These are phyloP conservation scores for Aspergillus sp. DNA, from an alignment of 2,329 filamentous ascomycete genomes.

Conservation along the genomic window DNA sequence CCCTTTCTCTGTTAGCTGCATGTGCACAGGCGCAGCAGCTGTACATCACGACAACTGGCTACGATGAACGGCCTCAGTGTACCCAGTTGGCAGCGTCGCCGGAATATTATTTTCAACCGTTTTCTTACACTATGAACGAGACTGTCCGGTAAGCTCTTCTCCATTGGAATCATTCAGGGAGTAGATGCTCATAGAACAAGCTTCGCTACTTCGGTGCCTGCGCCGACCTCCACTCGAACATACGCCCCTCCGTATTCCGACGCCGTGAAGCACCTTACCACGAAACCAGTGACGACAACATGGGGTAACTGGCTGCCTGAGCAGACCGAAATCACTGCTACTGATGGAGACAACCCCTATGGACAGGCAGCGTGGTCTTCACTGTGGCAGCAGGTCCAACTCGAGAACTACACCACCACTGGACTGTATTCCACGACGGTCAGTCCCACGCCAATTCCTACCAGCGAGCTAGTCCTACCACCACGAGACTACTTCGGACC, in stretches of 20 bases:
- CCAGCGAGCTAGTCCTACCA: conserved; percentile 54
- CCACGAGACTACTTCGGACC: conserved; percentile 52
- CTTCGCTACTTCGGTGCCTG: conserved; percentile 30
- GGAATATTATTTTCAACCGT: background rate
- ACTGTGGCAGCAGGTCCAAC: conserved; percentile 28
- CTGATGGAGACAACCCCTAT: conserved; percentile 28
- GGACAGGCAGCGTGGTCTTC: conserved; percentile 37
- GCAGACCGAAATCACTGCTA: conserved; percentile 24
- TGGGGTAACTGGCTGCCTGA: conserved; percentile 36
- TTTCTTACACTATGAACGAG: conserved; percentile 3
- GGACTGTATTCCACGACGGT: conserved; percentile 52
- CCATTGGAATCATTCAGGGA: too few species aligned
- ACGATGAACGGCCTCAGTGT: conserved; percentile 3
- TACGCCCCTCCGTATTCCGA: conserved; percentile 28
- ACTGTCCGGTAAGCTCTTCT: conserved; percentile 1
- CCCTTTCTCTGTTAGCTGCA: background rate
- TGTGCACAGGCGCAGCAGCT: conserved; percentile 2
- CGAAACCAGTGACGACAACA: conserved; percentile 24
- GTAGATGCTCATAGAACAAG: conserved; percentile 12
- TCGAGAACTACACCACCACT: conserved; percentile 33
- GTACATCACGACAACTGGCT: background rate
- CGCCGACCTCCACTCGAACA: conserved; percentile 27
- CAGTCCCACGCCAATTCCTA: conserved; percentile 54
- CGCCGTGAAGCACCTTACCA: conserved; percentile 21
- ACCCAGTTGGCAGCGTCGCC: background rate